Evolutionary conservation across 495 filamentous ascomycete species (phyloP), one percentile per base, ranked within the genome.

Genomic region (Cryomyces minteri): DNA sequence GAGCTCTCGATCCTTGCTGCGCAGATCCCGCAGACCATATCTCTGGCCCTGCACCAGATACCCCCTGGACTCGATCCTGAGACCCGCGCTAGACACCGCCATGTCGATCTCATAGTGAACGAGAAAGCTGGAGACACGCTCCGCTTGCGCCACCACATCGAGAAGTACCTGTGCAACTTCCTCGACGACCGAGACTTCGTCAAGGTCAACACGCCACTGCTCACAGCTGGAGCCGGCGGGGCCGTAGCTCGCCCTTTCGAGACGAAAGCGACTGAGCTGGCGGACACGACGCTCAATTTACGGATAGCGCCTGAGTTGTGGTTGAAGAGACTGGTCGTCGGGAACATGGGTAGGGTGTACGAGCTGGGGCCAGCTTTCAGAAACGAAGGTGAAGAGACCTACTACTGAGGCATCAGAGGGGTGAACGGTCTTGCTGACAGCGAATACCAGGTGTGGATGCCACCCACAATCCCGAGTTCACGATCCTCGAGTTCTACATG

Each of bases 401-500:
- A 25, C 18, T 2, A 25, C 18, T 25, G 18, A 25, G 18, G 18
- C 2, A 25, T 25, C 18, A 25, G 18, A 25, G 18, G 57, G 47
- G 10, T 28, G 31, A 28, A 48, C 4, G 4, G 1, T 7, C 7
- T 32, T 5, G 6, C 6, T 10, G 11, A 41, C 33, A 47, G 46
- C 3, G 10, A 0, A 11, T 34, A 37, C 39, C 31, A 77, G 73
- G 77, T 7, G 61, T 95, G 36, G 90, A 98, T 62, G 73, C 78
- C 28, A 93, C 83, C 0, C 90, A 95, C 62, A 96, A 96, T 55
- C 87, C 90, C 5, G 90, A 98, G 60, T 98, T 95, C 64, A 87
- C 82, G 28, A 95, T 80, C 32, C 95, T 88, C 67, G 90, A 98
- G 64, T 95, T 94, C 69, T 98, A 98, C 61, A 73, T 79, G 43